These are phyloP conservation scores for Amylostereum chailletii DNA, from an alignment of 1,284 basidiomycete species.

Conservation along the genomic window DNA sequence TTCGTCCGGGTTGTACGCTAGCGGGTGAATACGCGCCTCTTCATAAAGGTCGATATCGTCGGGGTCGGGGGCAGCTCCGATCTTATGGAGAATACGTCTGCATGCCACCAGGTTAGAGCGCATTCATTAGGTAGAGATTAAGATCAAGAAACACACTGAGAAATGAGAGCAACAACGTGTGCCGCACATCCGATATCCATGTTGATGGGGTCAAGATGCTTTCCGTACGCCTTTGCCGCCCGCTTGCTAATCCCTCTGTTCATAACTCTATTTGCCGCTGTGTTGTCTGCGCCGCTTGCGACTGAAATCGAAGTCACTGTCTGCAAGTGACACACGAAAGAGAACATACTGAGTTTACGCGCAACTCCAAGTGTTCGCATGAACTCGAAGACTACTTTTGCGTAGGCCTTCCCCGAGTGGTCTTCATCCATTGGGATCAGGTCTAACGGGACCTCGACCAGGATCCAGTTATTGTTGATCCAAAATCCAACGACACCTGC, in stretches of 20 bases:
- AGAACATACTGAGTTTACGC: conserved; percentile 7
- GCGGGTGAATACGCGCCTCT: conserved; percentile 5
- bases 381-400: conserved; percentile 8
- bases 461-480: conserved; percentile 10
- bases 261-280: too few relatives aligned
- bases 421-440: conserved; percentile 9
- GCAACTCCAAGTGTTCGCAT: conserved; percentile 6
- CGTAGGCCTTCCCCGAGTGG: conserved; percentile 10
- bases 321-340: too few relatives aligned
- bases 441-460: conserved; percentile 9
- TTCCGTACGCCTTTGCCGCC: too few relatives aligned
- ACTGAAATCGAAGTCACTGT: background rate
- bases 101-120: background rate
- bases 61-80: conserved; percentile 7
- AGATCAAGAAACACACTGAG: too few relatives aligned
- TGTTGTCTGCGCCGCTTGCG: too few relatives aligned
- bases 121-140: too few relatives aligned
- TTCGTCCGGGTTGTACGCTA: background rate
- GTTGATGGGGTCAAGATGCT: too few relatives aligned
- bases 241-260: too few relatives aligned
- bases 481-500: conserved; percentile 7
- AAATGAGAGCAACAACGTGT: too few relatives aligned
- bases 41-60: conserved; percentile 9
- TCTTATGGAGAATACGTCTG: conserved; percentile 3
- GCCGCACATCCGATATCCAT: too few relatives aligned